These are phyloP conservation scores for Candida namnaoensis DNA, from an alignment of 805 yeast genomes.

Conservation along the genomic window DNA sequence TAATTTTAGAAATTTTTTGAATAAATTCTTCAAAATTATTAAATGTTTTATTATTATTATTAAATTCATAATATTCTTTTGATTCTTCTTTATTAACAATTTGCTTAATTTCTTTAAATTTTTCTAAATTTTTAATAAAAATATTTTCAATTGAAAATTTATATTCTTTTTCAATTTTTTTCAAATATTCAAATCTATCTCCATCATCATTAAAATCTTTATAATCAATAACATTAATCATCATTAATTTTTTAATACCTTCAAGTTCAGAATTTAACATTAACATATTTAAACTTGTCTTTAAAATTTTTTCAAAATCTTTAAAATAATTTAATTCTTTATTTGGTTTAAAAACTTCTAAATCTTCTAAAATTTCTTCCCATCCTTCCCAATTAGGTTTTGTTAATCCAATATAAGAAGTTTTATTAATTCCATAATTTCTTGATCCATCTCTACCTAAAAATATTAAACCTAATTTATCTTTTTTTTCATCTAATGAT, in stretches of 20 bases:
- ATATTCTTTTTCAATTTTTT: no score
- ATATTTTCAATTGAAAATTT: no score
- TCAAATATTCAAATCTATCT: no score
- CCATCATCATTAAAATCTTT: not conserved
- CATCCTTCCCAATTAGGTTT: conserved; percentile 39
- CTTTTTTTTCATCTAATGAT: conserved; percentile 23
- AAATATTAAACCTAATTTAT: conserved; percentile 38
- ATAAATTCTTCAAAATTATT: not conserved
- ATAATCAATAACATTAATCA: not conserved
- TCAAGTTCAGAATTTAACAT: not conserved
- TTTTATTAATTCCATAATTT: conserved; percentile 22
- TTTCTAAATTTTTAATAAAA: no score
- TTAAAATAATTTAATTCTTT: not conserved
- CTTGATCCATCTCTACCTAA: conserved; percentile 37
- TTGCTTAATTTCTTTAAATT: no score
- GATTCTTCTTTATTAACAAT: no score
- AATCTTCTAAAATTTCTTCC: conserved; percentile 30
- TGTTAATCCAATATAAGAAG: conserved; percentile 37
- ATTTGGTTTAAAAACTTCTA: conserved; percentile 16
- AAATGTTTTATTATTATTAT: not conserved
- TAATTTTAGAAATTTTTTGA: not conserved
- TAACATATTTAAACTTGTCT: not conserved
- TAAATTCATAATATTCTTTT: not conserved
- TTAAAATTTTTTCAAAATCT: not conserved
- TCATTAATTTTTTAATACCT: not conserved